Conservation (phyloP, 352 stramenopile genomes). For the Globisporangium radiosum region DNA sequence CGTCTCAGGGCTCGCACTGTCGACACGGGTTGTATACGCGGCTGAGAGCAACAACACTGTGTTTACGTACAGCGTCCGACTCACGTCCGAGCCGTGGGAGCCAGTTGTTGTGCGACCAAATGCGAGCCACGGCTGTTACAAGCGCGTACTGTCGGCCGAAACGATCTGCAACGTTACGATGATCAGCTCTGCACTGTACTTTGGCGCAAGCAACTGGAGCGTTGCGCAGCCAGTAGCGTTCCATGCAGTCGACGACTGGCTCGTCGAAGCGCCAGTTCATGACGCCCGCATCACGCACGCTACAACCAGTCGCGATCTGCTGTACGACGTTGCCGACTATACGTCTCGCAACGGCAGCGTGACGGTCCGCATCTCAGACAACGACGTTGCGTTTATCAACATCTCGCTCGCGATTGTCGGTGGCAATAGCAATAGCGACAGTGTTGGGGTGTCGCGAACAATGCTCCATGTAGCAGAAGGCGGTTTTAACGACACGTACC, state of each 20-base stretch:
- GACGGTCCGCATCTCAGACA: slow-evolving; percentile 47
- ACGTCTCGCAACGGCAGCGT: slow-evolving; percentile 17
- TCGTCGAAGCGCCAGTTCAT: slow-evolving; percentile 50
- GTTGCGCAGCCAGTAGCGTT: slow-evolving; percentile 51
- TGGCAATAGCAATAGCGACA: not conserved
- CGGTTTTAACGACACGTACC: slow-evolving; percentile 77
- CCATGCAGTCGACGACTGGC: slow-evolving; percentile 51
- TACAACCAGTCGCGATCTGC: slow-evolving; percentile 32
- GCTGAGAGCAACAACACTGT: slow-evolving; percentile 32
- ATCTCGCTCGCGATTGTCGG: slow-evolving; percentile 27
- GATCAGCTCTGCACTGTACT: slow-evolving; percentile 35
- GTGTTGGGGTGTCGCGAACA: slow-evolving; percentile 6
- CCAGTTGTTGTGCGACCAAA: slow-evolving; percentile 44
- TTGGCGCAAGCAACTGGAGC: slow-evolving; percentile 59
- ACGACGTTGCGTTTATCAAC: slow-evolving; percentile 55
- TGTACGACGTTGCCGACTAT: slow-evolving; percentile 39
- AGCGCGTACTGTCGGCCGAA: slow-evolving; percentile 20
- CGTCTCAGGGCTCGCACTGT: slow-evolving; percentile 48
- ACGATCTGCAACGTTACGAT: slow-evolving; percentile 57
- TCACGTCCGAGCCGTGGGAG: slow-evolving; percentile 63
- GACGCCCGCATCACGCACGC: slow-evolving; percentile 40
- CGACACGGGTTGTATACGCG: slow-evolving; percentile 24
- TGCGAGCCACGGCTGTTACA: slow-evolving; percentile 44
- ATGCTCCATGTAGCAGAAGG: slow-evolving; percentile 61
- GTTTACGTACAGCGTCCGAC: slow-evolving; percentile 38